phyloP scores from a whole-genome alignment of 345 rosid genomes.

The Mercurialis annua region DNA sequence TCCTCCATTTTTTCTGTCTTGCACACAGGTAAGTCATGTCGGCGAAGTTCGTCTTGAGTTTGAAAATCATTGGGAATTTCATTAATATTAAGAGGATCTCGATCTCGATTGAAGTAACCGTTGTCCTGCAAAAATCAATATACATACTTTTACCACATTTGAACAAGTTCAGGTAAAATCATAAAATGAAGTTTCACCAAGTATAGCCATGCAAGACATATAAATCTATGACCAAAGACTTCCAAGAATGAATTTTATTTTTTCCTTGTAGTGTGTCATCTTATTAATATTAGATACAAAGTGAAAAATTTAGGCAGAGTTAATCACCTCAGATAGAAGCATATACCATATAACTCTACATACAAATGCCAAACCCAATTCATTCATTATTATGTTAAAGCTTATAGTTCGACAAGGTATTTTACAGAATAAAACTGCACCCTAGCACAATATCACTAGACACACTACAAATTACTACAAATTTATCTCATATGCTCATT shows the following conservation, averaged over 20 bases:
- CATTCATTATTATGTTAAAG: not conserved
- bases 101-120: slow-evolving; percentile 21
- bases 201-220: not conserved
- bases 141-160: slow-evolving; percentile 9
- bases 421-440: no score
- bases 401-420: not conserved
- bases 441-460: slow-evolving; percentile 2
- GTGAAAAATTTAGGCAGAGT: not conserved
- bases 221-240: no score
- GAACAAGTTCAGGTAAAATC: not conserved
- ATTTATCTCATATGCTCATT: not conserved
- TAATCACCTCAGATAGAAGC: not conserved
- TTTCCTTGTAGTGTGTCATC: not conserved
- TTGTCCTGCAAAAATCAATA: slow-evolving; percentile 34
- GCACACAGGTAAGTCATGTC: slow-evolving; percentile 29
- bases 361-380: not conserved
- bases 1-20: slow-evolving; percentile 50
- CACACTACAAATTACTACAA: not conserved
- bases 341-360: not conserved
- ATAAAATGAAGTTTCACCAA: not conserved
- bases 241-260: no score
- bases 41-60: slow-evolving; percentile 6
- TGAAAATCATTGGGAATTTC: slow-evolving; percentile 39
- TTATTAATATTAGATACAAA: not conserved
- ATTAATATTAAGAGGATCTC: slow-evolving; percentile 21